phyloP scores from a whole-genome alignment of 495 filamentous ascomycete genomes.

The Trichoderma virens region DNA sequence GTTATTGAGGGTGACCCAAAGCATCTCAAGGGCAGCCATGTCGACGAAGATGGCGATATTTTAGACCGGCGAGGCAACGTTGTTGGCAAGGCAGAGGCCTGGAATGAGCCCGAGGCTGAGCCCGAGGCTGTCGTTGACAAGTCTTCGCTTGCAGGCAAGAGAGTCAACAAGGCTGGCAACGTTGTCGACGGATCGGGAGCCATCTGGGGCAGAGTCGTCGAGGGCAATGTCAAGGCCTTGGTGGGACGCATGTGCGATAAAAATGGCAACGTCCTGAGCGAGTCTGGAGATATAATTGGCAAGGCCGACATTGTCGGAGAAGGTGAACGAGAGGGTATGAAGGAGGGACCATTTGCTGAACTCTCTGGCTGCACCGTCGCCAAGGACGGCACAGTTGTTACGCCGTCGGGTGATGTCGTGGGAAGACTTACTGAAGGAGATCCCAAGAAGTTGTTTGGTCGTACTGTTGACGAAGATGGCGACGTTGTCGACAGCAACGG shows the following conservation, averaged over 20 bases:
- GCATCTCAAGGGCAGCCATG: slow-evolving; percentile 63
- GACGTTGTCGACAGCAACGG: slow-evolving; percentile 77
- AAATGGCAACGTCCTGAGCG: slow-evolving; percentile 72
- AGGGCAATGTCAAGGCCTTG: slow-evolving; percentile 62
- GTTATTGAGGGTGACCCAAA: slow-evolving; percentile 71
- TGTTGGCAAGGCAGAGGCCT: slow-evolving; percentile 68
- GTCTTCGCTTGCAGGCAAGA: slow-evolving; percentile 68
- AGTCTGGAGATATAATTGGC: slow-evolving; percentile 72
- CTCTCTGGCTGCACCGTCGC: slow-evolving; percentile 63
- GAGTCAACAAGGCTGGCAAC: slow-evolving; percentile 80
- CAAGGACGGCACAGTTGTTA: slow-evolving; percentile 67
- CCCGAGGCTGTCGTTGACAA: slow-evolving; percentile 48
- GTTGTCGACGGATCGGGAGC: slow-evolving; percentile 68
- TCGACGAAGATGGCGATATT: slow-evolving; percentile 81
- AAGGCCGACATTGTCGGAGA: slow-evolving; percentile 72
- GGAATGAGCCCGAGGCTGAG: slow-evolving; percentile 44
- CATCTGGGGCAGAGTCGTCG: slow-evolving; percentile 67
- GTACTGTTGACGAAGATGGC: slow-evolving; percentile 73
- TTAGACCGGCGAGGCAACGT: slow-evolving; percentile 72
- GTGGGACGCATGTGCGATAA: slow-evolving; percentile 77
- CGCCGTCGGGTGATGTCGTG: slow-evolving; percentile 56
- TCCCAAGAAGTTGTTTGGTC: slow-evolving; percentile 60
- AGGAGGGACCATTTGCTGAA: slow-evolving; percentile 74
- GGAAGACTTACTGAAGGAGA: slow-evolving; percentile 71
- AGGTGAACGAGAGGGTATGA: slow-evolving; percentile 53